A percentile compares a stretch with the other conserved stretches of the same genome.
Conservation (phyloP, 805 yeast genomes). For the Zygotorulaspora sp. region DNA sequence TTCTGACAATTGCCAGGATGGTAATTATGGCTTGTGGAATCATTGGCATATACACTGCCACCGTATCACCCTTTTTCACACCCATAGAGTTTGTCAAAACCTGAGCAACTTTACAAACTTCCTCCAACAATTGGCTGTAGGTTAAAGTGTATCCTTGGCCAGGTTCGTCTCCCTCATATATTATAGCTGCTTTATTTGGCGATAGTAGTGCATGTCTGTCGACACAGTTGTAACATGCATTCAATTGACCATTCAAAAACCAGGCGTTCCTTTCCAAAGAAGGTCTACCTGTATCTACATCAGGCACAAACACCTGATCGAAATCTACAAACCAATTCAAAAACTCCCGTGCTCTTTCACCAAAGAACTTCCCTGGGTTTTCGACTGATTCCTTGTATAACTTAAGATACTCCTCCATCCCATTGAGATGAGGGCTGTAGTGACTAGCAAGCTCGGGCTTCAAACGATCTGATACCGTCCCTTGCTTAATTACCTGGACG, state of each 20-base stretch:
- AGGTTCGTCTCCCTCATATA: conserved; percentile 80
- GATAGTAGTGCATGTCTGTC: conserved; percentile 71
- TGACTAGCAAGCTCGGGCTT: conserved; percentile 25
- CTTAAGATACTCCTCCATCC: conserved; percentile 62
- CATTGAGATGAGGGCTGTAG: conserved; percentile 51
- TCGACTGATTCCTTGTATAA: conserved; percentile 71
- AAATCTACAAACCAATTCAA: conserved; percentile 80
- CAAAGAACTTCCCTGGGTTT: conserved; percentile 78
- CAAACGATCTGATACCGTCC: conserved; percentile 22
- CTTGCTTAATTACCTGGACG: conserved; percentile 23
- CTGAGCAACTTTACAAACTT: conserved; percentile 69
- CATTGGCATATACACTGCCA: conserved; percentile 85
- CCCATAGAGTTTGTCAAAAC: conserved; percentile 58
- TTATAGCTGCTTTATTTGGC: conserved; percentile 70
- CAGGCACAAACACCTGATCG: conserved; percentile 44
- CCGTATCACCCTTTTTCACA: conserved; percentile 76
- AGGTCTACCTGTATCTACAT: conserved; percentile 35
- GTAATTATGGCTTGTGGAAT: conserved; percentile 74
- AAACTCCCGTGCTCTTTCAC: conserved; percentile 64
- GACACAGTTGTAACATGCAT: conserved; percentile 76
- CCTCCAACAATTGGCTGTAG: conserved; percentile 64
- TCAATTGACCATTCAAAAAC: conserved; percentile 76
- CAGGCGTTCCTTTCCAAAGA: conserved; percentile 55
- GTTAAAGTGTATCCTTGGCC: conserved; percentile 53
- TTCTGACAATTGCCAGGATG: conserved; percentile 69